Evolutionary conservation across 2,329 filamentous ascomycete genomes (phyloP), one percentile per base, ranked within the genome.

Genomic region (Colletotrichum lini): DNA sequence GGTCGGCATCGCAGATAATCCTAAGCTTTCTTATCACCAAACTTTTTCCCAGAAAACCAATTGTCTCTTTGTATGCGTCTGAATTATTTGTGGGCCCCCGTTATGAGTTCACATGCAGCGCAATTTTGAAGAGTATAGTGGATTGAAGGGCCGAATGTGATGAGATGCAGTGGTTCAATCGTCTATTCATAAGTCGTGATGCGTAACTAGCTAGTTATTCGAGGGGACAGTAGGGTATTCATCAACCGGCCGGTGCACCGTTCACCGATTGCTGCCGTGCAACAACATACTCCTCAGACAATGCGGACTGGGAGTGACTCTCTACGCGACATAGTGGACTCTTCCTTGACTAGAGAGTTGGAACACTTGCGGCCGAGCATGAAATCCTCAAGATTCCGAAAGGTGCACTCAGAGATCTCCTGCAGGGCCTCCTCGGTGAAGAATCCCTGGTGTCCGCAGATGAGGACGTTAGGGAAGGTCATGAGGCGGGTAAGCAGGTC

Each of bases 391-490:
- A 91, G 76, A 77, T 92, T 92, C 67, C 81, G 79, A 72, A 92
- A 75, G 1, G 90, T 92, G 63, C 84, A 87, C 56, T 87, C 85
- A 2, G 90, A 86, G 75, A 93, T 93, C 80, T 92, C 90, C 9
- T 82, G 81, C 59, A 93, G 80, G 1, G 91, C 91, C 80, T 93
- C 90, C 44, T 87, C 82, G 6, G 91, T 93, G 75, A 93, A 91
- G 80, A 93, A 93, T 1, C 89, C 91, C 82, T 93, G 91, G 75
- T 93, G 91, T 0, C 91, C 90, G 73, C 87, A 91, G 70, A 93
- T 82, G 54, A 93, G 78, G 4, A 92, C 91, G 73, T 93, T 93
- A 70, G 87, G 91, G 75, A 93, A 93, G 0, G 90, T 92, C 80
- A 91, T 88, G 73, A 93, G 80, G 6, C 91, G 86, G 86, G 90